These are phyloP conservation scores for Pezicula neosporulosa DNA, from an alignment of 2,329 filamentous ascomycete species.

Conservation along the genomic window DNA sequence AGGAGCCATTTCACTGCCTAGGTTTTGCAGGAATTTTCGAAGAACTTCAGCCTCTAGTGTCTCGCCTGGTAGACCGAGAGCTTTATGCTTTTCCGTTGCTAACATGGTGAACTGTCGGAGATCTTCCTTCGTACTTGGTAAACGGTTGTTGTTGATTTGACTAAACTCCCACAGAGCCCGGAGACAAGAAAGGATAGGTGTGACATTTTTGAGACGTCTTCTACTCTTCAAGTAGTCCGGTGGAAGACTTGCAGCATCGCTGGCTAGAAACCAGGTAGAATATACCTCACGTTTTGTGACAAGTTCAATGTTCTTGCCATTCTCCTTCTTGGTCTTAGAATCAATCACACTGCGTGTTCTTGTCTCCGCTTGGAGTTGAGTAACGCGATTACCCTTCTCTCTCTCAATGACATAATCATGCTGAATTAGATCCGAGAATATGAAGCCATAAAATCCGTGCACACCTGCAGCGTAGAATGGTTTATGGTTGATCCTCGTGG, in stretches of 20 bases:
- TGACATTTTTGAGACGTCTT: conserved; percentile 71
- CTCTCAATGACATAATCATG: conserved; percentile 90
- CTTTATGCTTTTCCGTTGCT: conserved; percentile 73
- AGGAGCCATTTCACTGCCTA: conserved; percentile 79
- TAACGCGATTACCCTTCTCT: conserved; percentile 71
- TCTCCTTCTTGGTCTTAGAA: conserved; percentile 67
- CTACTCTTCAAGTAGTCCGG: conserved; percentile 66
- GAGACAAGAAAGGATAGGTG: conserved; percentile 79
- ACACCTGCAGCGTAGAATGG: conserved; percentile 87
- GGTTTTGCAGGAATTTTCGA: conserved; percentile 80
- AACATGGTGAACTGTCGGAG: conserved; percentile 73
- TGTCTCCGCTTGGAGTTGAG: conserved; percentile 61
- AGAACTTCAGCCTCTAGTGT: conserved; percentile 70
- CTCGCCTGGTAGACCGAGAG: conserved; percentile 65
- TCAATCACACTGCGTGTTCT: conserved; percentile 72
- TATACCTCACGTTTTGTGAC: conserved; percentile 92
- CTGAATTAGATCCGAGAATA: conserved; percentile 88
- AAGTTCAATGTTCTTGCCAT: conserved; percentile 71
- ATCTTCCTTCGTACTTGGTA: conserved; percentile 58
- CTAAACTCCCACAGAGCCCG: conserved; percentile 90
- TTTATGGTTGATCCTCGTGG: conserved; percentile 71
- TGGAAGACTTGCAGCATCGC: conserved; percentile 67
- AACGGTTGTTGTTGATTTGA: conserved; percentile 47
- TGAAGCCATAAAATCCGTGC: conserved; percentile 90
- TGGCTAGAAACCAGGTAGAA: conserved; percentile 82